These are phyloP conservation scores for Trichoderma gamsii DNA, from an alignment of 495 filamentous ascomycete species.

Conservation along the genomic window DNA sequence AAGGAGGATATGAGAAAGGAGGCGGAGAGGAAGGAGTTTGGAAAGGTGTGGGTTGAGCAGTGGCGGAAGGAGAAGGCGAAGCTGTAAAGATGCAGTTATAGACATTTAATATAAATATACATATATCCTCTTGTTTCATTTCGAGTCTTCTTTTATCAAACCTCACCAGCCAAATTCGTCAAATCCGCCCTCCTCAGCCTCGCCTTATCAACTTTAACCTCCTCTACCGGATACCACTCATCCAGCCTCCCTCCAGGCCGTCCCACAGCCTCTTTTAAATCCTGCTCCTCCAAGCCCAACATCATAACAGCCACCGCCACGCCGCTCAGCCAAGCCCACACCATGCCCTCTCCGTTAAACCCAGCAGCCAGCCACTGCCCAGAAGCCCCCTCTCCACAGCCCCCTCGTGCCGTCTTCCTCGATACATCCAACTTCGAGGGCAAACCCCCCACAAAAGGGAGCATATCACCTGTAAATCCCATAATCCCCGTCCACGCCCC, in stretches of 20 bases:
- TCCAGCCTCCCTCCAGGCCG: slow-evolving; percentile 1
- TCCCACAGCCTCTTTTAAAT: not conserved
- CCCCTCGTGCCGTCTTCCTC: not conserved
- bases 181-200: slow-evolving; percentile 24
- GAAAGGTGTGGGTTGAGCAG: slow-evolving; percentile 29
- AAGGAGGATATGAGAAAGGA: slow-evolving; percentile 33
- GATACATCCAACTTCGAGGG: not conserved
- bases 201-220: slow-evolving; percentile 15
- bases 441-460: slow-evolving; percentile 44
- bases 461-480: slow-evolving; percentile 38
- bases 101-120: too few species aligned
- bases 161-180: slow-evolving; percentile 19
- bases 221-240: not conserved
- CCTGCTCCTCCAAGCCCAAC: slow-evolving; percentile 21
- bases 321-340: slow-evolving; percentile 41
- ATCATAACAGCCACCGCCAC: slow-evolving; percentile 38
- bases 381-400: slow-evolving; percentile 4
- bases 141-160: not conserved
- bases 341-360: slow-evolving; percentile 45
- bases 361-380: slow-evolving; percentile 45
- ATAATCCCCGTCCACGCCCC: slow-evolving; percentile 41
- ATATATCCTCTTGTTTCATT: too few species aligned
- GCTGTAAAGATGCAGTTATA: slow-evolving; percentile 18
- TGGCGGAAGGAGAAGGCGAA: slow-evolving; percentile 36
- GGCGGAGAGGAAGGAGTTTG: slow-evolving; percentile 26